Evolutionary conservation across 1,284 basidiomycete genomes (phyloP), one percentile per base, ranked within the genome.

Genomic region (Somion occarium): DNA sequence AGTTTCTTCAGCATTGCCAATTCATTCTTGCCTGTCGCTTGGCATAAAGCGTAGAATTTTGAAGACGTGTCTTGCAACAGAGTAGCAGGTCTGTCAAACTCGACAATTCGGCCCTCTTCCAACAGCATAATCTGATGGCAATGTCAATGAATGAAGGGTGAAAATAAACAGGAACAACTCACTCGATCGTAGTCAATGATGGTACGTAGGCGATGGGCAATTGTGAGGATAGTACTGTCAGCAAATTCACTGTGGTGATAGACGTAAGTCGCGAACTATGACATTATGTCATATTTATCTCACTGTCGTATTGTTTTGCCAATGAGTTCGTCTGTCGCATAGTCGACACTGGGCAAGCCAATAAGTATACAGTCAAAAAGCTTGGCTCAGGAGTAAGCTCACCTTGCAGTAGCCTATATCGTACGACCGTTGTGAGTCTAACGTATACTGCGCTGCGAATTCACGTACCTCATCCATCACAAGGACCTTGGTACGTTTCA

Each of bases 91-190:
- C 80, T 82, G 61, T 90, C 91, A 60, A 86, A 93, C 63, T 96
- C 93, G 2, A 83, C 75, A 49, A 97, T 91, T 2, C 76, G 78
- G 5, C 92, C 91, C 65, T 92, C 81, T 54, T 94, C 91, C n/a
- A 94, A 80, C 38, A 94, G 75, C 82, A 95, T 91, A 39, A 91
- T 82, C 86, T 89, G 26, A 27, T 41, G 43, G 41, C 43, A 25
- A 41, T 48, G 44, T 46, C 30, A 49, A 53, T 26, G 50, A 49
- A 23, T 48, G 27, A 11, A 43, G 24, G 26, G n/a, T 42, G 20
- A 37, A 43, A 50, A 46, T 45, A n/a, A n/a, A n/a, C n/a, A n/a
- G n/a, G n/a, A n/a, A 12, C 18, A 12, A 65, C 72, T 51, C 56
- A 84, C 79, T 59, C 76, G 67, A 64, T 79, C 75, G 61, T 79